These are phyloP conservation scores for Solanum etuberosum DNA, from an alignment of 257 asterid genomes.

Conservation along the genomic window DNA sequence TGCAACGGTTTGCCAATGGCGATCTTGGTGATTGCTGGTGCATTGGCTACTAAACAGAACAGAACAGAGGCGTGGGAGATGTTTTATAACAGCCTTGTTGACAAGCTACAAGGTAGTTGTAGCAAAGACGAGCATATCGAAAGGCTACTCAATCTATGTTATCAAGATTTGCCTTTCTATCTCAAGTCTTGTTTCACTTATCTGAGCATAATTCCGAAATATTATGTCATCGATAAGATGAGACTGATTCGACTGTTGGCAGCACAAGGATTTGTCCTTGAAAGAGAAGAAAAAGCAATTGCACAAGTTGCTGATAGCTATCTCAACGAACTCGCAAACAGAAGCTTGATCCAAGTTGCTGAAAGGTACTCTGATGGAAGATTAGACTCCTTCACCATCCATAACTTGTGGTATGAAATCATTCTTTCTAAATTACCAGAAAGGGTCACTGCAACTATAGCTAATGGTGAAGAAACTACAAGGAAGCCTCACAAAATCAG, in stretches of 20 bases:
- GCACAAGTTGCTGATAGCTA: conserved; percentile 14
- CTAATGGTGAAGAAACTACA: neutral
- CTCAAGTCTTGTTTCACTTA: conserved; percentile 14
- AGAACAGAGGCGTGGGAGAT: conserved; percentile 8
- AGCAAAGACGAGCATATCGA: neutral
- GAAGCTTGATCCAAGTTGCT: conserved; percentile 6
- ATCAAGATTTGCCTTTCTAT: conserved; percentile 15
- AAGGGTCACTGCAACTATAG: neutral
- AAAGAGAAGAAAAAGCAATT: neutral
- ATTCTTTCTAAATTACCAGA: neutral
- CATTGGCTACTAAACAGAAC: conserved; percentile 4
- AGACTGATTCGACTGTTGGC: conserved; percentile 10
- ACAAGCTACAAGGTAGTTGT: conserved; percentile 1
- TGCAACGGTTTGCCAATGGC: conserved; percentile 20
- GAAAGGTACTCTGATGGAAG: neutral
- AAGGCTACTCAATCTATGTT: conserved; percentile 8
- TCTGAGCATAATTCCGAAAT: conserved; percentile 10
- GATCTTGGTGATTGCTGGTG: conserved; percentile 12
- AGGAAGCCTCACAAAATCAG: neutral
- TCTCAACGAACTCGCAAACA: conserved; percentile 13
- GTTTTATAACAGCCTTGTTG: neutral
- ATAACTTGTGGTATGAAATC: conserved; percentile 2
- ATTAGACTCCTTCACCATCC: neutral
- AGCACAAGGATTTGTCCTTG: conserved; percentile 12
- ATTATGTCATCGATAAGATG: neutral